phyloP scores from a whole-genome alignment of 345 rosid genomes.

The Populus tremula region DNA sequence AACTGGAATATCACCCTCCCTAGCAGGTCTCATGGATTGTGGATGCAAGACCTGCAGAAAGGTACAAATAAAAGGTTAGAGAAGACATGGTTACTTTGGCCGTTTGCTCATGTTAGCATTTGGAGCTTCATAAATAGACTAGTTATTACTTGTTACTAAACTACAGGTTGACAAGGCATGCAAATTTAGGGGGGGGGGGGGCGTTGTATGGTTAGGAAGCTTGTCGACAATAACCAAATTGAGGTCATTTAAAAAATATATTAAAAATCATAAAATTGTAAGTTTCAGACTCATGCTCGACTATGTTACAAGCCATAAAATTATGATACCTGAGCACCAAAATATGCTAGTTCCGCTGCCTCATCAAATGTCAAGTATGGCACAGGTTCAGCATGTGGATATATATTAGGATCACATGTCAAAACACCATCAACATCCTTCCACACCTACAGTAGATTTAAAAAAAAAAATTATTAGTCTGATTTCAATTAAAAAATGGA shows the following conservation, averaged over 20 bases:
- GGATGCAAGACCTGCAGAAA: slow-evolving; percentile 87
- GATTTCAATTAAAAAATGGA: slow-evolving; percentile 9
- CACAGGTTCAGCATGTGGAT: slow-evolving; percentile 71
- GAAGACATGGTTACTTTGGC: neutral
- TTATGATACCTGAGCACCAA: slow-evolving; percentile 83
- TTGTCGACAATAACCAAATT: neutral
- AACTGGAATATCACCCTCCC: slow-evolving; percentile 97
- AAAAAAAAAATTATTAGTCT: neutral
- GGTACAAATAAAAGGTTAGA: neutral
- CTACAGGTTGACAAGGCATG: neutral
- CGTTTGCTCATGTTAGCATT: neutral
- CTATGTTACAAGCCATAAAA: neutral
- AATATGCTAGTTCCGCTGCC: slow-evolving; percentile 99
- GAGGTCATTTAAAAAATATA: neutral
- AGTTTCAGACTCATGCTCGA: neutral
- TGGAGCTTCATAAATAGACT: neutral
- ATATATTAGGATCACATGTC: slow-evolving; percentile 94
- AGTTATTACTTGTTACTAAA: neutral
- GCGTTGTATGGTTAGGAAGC: neutral
- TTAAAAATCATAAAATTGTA: neutral
- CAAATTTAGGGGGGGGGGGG: neutral
- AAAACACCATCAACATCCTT: slow-evolving; percentile 99
- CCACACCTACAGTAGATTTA: slow-evolving; percentile 70
- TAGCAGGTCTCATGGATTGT: slow-evolving; percentile 98
- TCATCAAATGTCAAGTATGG: slow-evolving; percentile 90